These are phyloP conservation scores for Arthrobotrys pseudoclavata DNA, from an alignment of 2,329 filamentous ascomycete species.

Conservation along the genomic window DNA sequence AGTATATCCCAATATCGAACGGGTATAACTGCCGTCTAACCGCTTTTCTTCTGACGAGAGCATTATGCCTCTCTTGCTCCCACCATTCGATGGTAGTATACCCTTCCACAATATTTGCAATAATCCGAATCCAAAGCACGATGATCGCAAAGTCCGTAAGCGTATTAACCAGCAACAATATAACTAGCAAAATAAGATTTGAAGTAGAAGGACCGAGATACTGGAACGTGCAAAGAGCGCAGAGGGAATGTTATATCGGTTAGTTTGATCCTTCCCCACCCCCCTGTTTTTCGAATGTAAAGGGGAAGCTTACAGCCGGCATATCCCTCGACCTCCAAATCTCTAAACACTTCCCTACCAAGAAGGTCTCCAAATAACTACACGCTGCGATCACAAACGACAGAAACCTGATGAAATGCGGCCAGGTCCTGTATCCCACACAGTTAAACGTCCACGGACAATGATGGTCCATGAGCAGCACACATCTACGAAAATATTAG, in stretches of 20 bases:
- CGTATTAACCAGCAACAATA: conserved; percentile 73
- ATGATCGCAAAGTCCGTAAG: conserved; percentile 74
- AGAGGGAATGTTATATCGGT: conserved; percentile 6
- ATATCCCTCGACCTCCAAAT: conserved; percentile 77
- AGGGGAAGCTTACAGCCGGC: conserved; percentile 70
- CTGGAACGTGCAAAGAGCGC: conserved; percentile 53
- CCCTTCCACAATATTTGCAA: conserved; percentile 74
- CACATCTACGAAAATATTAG: conserved; percentile 22
- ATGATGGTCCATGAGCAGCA: conserved; percentile 79
- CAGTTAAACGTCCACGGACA: conserved; percentile 89
- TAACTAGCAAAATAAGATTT: conserved; percentile 74
- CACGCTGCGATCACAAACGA: conserved; percentile 77
- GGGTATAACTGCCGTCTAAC: conserved; percentile 77
- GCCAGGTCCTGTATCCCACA: conserved; percentile 84
- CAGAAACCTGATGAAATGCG: conserved; percentile 85
- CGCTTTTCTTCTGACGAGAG: conserved; percentile 68
- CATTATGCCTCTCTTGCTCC: conserved; percentile 77
- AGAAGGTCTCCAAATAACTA: conserved; percentile 73
- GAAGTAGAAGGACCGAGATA: conserved; percentile 78
- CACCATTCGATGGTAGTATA: conserved; percentile 86
- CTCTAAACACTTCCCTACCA: conserved; percentile 73
- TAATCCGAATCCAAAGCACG: conserved; percentile 69
- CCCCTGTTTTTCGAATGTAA: background rate
- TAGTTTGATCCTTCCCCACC: background rate
- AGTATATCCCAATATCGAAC: conserved; percentile 82